Conservation (phyloP, 2,329 filamentous ascomycete species). For the Cladophialophora immunda region DNA sequence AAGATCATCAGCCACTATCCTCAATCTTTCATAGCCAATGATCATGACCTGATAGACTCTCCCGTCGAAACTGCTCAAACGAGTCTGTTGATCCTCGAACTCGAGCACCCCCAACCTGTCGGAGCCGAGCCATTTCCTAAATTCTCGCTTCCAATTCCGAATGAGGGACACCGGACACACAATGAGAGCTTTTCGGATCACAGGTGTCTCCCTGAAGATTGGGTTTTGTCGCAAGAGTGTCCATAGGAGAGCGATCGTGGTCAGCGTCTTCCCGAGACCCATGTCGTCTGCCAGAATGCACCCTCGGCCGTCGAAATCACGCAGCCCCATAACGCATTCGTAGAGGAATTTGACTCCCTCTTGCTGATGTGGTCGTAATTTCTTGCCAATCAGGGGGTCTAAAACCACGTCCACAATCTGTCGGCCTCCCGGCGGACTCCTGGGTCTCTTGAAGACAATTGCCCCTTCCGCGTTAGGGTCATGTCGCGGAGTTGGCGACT, state of each 20-base stretch:
- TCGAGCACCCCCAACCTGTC: constrained; percentile 75
- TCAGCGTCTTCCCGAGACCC: constrained; percentile 77
- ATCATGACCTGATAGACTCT: constrained; percentile 76
- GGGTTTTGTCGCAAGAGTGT: constrained; percentile 77
- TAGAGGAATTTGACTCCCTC: constrained; percentile 76
- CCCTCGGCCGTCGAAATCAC: constrained; percentile 70
- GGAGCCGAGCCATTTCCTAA: constrained; percentile 76
- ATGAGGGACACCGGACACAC: constrained; percentile 77
- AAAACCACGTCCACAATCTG: constrained; percentile 76
- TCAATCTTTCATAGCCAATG: constrained; percentile 75
- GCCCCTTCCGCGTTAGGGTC: constrained; percentile 68
- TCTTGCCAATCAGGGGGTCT: constrained; percentile 70
- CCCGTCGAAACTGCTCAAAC: constrained; percentile 74
- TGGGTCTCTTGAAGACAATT: constrained; percentile 72
- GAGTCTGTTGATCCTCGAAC: constrained; percentile 66
- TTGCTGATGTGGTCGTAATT: constrained; percentile 72
- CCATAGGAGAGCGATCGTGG: constrained; percentile 76
- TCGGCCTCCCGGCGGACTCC: constrained; percentile 65
- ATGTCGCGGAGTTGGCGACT: constrained; percentile 68
- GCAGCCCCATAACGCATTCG: constrained; percentile 79
- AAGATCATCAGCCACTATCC: constrained; percentile 71
- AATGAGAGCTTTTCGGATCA: constrained; percentile 75
- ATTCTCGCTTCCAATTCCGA: constrained; percentile 77
- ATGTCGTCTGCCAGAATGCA: constrained; percentile 79
- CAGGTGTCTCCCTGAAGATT: constrained; percentile 62